Evolutionary conservation across 176 grass and related monocot species (phyloP).

Genomic region (Dendrocalamus sinicus): DNA sequence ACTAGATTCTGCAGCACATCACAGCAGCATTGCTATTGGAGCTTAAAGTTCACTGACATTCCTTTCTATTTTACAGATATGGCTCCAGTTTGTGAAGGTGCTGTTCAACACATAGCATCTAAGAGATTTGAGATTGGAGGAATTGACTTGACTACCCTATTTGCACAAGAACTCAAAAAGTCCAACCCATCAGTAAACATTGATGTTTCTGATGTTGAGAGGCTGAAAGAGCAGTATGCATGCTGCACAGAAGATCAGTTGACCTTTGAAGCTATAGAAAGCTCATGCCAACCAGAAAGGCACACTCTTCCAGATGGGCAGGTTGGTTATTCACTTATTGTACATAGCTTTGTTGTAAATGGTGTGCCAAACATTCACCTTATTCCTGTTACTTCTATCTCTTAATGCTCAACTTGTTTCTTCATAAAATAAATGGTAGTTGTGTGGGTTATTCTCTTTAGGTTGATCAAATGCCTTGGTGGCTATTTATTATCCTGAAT

Average conservation of each 20-base stretch:
- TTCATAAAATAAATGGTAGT: conserved; percentile 4
- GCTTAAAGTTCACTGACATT: conserved; percentile 21
- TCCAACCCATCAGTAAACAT: conserved; percentile 79
- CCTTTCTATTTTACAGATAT: conserved; percentile 73
- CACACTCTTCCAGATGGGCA: conserved; percentile 99
- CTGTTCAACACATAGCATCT: conserved; percentile 90
- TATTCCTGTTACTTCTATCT: conserved; percentile 23
- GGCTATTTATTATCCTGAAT: conserved; percentile 3
- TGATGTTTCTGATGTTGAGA: conserved; percentile 87
- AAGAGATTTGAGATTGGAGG: conserved; percentile 95
- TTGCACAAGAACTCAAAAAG: conserved; percentile 78
- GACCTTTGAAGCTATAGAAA: conserved; percentile 69
- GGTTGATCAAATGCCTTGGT: background rate
- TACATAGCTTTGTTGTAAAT: conserved; percentile 25
- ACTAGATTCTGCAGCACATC: background rate
- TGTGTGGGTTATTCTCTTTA: conserved; percentile 5
- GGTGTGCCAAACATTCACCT: background rate
- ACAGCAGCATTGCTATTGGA: background rate
- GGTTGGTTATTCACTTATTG: conserved; percentile 52
- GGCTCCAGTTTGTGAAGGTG: conserved; percentile 94
- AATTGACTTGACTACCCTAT: conserved; percentile 89
- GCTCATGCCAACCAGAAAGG: conserved; percentile 62
- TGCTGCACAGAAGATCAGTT: conserved; percentile 75
- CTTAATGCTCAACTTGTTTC: conserved; percentile 6
- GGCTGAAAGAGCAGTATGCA: conserved; percentile 87